These are phyloP conservation scores for Yarrowia deformans DNA, from an alignment of 805 yeast species.

Conservation along the genomic window DNA sequence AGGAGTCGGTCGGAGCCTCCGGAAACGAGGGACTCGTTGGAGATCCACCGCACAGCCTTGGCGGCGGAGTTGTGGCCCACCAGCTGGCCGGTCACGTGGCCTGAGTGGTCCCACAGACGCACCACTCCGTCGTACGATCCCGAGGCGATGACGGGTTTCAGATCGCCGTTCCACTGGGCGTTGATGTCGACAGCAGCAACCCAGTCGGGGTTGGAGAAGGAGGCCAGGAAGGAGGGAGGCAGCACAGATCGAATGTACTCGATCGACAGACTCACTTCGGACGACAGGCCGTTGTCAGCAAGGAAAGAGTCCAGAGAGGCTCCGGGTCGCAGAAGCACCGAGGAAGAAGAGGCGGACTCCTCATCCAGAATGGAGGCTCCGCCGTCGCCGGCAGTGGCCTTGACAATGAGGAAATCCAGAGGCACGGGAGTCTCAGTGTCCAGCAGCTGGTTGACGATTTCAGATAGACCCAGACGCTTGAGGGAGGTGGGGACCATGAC, in stretches of 20 bases:
- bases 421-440: conserved; percentile 70
- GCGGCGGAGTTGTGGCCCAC: conserved; percentile 90
- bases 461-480: conserved; percentile 91
- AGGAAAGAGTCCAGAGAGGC: conserved; percentile 82
- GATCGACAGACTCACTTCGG: conserved; percentile 77
- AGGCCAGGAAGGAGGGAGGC: conserved; percentile 91
- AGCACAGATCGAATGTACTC: conserved; percentile 92
- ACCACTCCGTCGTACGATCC: conserved; percentile 97
- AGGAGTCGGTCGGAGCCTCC: conserved; percentile 90
- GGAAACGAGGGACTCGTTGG: conserved; percentile 75
- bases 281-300: conserved; percentile 75
- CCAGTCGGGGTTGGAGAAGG: conserved; percentile 96
- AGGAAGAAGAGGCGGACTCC: conserved; percentile 26
- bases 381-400: conserved; percentile 60
- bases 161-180: conserved; percentile 51
- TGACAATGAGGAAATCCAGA: conserved; percentile 79
- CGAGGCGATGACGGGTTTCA: conserved; percentile 67
- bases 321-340: conserved; percentile 63
- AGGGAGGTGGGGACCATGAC: conserved; percentile 83
- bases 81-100: conserved; percentile 78
- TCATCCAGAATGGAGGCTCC: conserved; percentile 33
- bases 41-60: conserved; percentile 79
- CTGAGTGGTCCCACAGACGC: conserved; percentile 83
- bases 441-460: conserved; percentile 90
- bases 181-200: conserved; percentile 73